Evolutionary conservation across 176 grass and related monocot species (phyloP), one percentile per base, ranked within the genome.

Genomic region (Olyra latifolia): DNA sequence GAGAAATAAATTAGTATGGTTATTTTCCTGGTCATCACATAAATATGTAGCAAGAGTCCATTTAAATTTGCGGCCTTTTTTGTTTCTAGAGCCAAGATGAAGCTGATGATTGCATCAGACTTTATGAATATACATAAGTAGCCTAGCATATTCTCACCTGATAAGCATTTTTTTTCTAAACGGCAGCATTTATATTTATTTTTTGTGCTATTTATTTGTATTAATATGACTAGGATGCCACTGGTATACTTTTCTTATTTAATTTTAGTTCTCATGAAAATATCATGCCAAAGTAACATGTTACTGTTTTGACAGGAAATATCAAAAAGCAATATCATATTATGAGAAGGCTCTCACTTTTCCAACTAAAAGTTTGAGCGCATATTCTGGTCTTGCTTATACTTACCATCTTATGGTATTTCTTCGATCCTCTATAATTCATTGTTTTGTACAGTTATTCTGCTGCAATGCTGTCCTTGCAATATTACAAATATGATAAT

Each of bases 261-360:
- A 4, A 71, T 70, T 23, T 69, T 50, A 68, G 7, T 19, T 82
- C 19, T 44, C 22, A 27, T 46, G 42, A 80, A 84, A 87, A 13
- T 80, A 62, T 55, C 10, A 80, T 47, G 19, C 54, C 10, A 22
- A 57, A 57, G 20, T 80, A 58, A 57, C 29, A 24, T 49, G 65
- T 60, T 69, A 46, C 53, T 78, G 60, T 87, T 76, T 87, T 76
- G 77, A 80, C 88, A 98, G 96, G 90, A 90, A 86, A 83, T 98
- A 93, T 89, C 65, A 91, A 27, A 93, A 89, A 23, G 90, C 96
- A 72, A 91, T 95, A 68, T 75, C 90, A 78, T 91, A 79, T 86
- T 98, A 95, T 82, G 90, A 98, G 84, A 98, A 95, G 74, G 92
- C 96, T 17, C 86, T 98, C 76, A 81, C 90, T 81, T 91, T 99